Percentiles rank a stretch among this genome's conserved stretches.
These are phyloP conservation scores for Malassezia globosa DNA, from an alignment of 1,284 basidiomycete genomes.

Conservation along the genomic window DNA sequence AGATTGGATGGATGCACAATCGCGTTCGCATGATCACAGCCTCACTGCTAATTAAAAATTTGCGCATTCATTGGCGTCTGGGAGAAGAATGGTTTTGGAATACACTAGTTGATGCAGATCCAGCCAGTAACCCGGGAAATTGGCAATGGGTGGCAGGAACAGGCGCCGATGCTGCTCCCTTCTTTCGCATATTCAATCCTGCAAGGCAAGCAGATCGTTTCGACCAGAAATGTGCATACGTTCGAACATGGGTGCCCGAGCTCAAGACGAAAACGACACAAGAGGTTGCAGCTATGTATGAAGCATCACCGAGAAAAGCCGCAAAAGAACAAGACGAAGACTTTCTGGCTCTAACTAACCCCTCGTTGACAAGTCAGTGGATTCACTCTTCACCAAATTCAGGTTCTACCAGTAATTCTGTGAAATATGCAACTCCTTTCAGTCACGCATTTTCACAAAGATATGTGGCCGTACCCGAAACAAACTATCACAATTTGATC, in stretches of 20 bases:
- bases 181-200: slow-evolving; percentile 12
- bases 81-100: slow-evolving; percentile 17
- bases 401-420: not conserved
- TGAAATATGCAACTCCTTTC: not conserved
- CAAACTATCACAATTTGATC: not conserved
- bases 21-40: slow-evolving; percentile 14
- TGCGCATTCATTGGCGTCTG: slow-evolving; percentile 3
- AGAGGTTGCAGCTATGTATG: not conserved
- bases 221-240: slow-evolving; percentile 9
- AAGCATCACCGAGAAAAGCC: not conserved
- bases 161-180: slow-evolving; percentile 12
- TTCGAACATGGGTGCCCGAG: slow-evolving; percentile 8
- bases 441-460: not conserved
- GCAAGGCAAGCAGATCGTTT: slow-evolving; percentile 6
- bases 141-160: slow-evolving; percentile 15
- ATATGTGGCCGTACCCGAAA: not conserved
- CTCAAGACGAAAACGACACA: slow-evolving; percentile 1
- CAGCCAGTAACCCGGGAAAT: slow-evolving; percentile 11
- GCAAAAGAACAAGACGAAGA: not conserved
- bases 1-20: slow-evolving; percentile 15
- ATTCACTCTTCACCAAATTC: not conserved
- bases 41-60: slow-evolving; percentile 9
- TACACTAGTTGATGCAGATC: slow-evolving; percentile 13
- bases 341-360: not conserved
- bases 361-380: slow-evolving; percentile 2